Percentiles rank a stretch among this genome's conserved stretches.
phyloP scores from a whole-genome alignment of 176 grass and related monocot species.

The Sorghum bicolor region Sorghum_bicolor_NCBIv3 NC_012873.2:62878501-62879000 shows the following conservation, averaged over 20 bases:
- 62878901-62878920: background rate
- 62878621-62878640: background rate
- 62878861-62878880: background rate
- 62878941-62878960: background rate
- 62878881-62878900: background rate
- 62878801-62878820: background rate
- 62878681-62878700: background rate
- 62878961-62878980: background rate
- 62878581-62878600: conserved; percentile 21
- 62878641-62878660: background rate
- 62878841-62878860: background rate
- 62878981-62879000: conserved; percentile 30
- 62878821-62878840: background rate
- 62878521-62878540: conserved; percentile 33
- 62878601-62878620: conserved; percentile 7
- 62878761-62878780: too few species aligned
- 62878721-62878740: background rate
- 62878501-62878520: conserved; percentile 27
- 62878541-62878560: conserved; percentile 21
- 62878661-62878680: background rate
- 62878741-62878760: background rate
- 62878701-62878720: background rate
- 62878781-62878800: too few species aligned
- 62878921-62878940: background rate
- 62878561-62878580: conserved; percentile 15